These are phyloP conservation scores for Aspergillus diversus DNA, from an alignment of 495 filamentous ascomycete genomes.

Conservation along the genomic window DNA sequence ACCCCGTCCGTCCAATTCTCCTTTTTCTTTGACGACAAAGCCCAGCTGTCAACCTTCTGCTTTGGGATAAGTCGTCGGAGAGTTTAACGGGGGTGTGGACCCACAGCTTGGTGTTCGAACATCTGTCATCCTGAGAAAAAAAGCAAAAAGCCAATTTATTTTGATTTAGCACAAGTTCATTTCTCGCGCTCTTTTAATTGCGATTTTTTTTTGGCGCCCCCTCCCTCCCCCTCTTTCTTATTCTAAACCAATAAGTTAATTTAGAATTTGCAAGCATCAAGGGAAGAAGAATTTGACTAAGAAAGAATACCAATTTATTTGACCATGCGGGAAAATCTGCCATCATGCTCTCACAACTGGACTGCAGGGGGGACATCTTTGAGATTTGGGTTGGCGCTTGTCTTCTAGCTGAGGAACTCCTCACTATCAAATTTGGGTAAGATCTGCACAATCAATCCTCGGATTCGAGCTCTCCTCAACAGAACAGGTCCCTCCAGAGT, in stretches of 20 bases:
- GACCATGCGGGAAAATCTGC: not conserved
- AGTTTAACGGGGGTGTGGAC: constrained; percentile 34
- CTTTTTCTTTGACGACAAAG: not conserved
- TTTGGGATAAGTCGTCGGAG: constrained; percentile 40
- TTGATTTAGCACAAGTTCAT: no score
- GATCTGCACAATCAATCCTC: not conserved
- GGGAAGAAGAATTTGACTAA: no score
- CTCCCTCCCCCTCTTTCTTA: no score
- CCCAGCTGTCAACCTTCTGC: constrained; percentile 40
- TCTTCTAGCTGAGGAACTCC: not conserved
- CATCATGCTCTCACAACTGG: not conserved
- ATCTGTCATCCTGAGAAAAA: constrained; percentile 8
- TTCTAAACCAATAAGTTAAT: no score
- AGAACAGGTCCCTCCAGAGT: no score
- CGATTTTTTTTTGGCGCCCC: no score
- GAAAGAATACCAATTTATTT: not conserved
- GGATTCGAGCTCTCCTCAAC: no score
- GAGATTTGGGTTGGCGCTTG: not conserved
- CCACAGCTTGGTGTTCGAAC: constrained; percentile 25
- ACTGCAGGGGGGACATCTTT: not conserved
- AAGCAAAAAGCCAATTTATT: constrained; percentile 5
- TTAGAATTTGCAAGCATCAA: no score
- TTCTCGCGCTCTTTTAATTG: no score
- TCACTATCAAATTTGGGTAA: not conserved
- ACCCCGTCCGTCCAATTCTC: not conserved